phyloP scores from a whole-genome alignment of 148 eudicot genomes.

The Fagopyrum esculentum region DNA sequence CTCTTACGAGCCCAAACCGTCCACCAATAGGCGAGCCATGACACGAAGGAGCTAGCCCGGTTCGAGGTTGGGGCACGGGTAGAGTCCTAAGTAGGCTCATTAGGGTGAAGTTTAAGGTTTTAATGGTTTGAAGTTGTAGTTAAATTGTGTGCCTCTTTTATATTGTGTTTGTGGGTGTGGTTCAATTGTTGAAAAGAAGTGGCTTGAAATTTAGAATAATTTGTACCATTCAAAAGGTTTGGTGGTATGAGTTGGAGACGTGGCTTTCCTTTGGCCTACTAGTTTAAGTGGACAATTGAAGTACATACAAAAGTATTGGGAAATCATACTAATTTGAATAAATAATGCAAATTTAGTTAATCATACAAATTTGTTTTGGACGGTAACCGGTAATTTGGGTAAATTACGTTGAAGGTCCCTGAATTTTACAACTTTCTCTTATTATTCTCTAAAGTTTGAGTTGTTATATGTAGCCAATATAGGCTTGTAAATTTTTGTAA shows the following conservation, averaged over 20 bases:
- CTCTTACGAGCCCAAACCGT: conserved; percentile 15
- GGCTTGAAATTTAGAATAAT: neutral
- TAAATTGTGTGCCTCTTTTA: neutral
- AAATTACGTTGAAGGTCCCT: too few relatives aligned
- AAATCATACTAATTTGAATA: neutral
- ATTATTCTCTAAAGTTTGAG: too few relatives aligned
- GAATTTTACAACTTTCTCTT: too few relatives aligned
- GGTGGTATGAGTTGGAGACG: conserved; percentile 9
- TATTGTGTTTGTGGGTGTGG: conserved; percentile 2
- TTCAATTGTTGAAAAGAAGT: conserved; percentile 6
- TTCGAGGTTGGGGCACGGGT: neutral
- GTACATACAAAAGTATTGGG: neutral
- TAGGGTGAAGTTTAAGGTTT: neutral
- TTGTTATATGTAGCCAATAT: too few relatives aligned
- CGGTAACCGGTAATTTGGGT: neutral
- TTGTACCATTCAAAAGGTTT: neutral
- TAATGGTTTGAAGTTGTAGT: neutral
- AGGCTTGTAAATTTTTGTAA: too few relatives aligned
- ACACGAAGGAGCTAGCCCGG: neutral
- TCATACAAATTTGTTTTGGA: neutral
- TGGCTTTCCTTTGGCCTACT: conserved; percentile 10
- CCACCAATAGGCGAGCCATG: conserved; percentile 3
- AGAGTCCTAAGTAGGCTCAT: conserved; percentile 11
- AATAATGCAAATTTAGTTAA: neutral
- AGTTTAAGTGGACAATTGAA: neutral